Conservation (phyloP, 768 basidiomycete genomes). For the Rhodosporidiobolus sp. region DNA sequence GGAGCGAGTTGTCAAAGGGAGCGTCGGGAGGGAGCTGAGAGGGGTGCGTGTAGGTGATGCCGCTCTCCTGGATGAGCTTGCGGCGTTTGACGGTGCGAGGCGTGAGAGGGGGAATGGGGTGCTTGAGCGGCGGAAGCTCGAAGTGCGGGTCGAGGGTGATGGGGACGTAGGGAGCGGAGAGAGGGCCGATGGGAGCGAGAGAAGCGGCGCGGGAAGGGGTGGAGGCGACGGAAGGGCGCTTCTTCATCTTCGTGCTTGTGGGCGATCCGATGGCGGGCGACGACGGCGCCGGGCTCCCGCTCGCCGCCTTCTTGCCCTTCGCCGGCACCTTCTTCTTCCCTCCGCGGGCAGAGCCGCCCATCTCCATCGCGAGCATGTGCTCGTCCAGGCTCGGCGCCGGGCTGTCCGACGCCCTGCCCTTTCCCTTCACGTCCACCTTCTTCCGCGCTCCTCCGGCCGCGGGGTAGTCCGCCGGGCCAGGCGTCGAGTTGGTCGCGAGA, state of each 20-base stretch:
- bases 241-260: conserved; percentile 3
- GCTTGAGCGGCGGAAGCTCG: conserved; percentile 36
- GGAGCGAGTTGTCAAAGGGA: conserved; percentile 58
- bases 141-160: conserved; percentile 14
- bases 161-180: conserved; percentile 18
- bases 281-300: conserved; percentile 6
- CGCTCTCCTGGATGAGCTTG: conserved; percentile 47
- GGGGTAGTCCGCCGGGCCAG: not conserved
- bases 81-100: conserved; percentile 22
- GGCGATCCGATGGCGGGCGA: conserved; percentile 6
- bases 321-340: not conserved
- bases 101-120: conserved; percentile 13
- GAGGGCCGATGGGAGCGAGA: conserved; percentile 20
- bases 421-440: conserved; percentile 32
- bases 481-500: conserved; percentile 6
- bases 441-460: not conserved
- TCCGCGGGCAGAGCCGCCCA: not conserved
- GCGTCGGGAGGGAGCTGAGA: conserved; percentile 62
- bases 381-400: not conserved
- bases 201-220: conserved; percentile 15
- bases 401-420: conserved; percentile 21
- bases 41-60: conserved; percentile 60
- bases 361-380: conserved; percentile 16
- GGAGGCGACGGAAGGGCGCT: conserved; percentile 6
- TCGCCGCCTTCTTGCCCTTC: not conserved